Evolutionary conservation across 441 rosid species (phyloP).

Genomic region (Jatropha podagrica): DNA sequence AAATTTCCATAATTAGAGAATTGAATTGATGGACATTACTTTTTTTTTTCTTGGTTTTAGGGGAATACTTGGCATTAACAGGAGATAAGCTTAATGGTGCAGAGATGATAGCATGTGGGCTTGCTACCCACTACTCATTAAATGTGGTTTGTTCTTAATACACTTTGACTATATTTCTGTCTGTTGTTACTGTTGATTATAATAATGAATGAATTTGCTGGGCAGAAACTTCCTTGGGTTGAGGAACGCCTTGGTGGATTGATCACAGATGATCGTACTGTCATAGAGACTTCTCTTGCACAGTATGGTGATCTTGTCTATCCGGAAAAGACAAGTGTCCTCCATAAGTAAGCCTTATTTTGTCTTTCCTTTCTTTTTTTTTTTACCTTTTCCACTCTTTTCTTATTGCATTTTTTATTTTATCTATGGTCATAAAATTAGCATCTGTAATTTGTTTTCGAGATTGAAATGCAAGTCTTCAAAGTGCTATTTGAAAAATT

Average conservation of each 20-base stretch:
- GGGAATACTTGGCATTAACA: constrained; percentile 82
- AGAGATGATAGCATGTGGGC: constrained; percentile 90
- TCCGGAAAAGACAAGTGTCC: constrained; percentile 60
- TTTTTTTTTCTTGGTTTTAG: constrained; percentile 34
- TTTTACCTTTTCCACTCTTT: background rate
- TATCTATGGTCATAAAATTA: background rate
- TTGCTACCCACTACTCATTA: constrained; percentile 81
- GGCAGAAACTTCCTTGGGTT: constrained; percentile 65
- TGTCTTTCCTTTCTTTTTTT: background rate
- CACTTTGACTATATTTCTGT: constrained; percentile 21
- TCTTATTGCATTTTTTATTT: constrained; percentile 2
- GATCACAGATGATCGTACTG: constrained; percentile 72
- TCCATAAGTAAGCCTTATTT: constrained; percentile 48
- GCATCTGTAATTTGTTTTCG: background rate
- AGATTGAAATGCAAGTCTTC: background rate
- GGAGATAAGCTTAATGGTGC: constrained; percentile 85
- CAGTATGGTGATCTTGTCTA: constrained; percentile 88
- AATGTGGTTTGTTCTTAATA: constrained; percentile 49
- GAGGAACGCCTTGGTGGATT: constrained; percentile 85
- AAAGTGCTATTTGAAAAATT: background rate
- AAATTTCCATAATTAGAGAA: background rate
- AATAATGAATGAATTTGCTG: constrained; percentile 20
- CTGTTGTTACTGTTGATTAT: constrained; percentile 8
- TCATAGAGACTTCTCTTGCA: constrained; percentile 72
- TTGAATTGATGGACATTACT: background rate